A percentile compares a stretch with the other conserved stretches of the same genome.
Evolutionary conservation across 2,329 filamentous ascomycete species (phyloP).

Genomic region (Knufia fluminis): DNA sequence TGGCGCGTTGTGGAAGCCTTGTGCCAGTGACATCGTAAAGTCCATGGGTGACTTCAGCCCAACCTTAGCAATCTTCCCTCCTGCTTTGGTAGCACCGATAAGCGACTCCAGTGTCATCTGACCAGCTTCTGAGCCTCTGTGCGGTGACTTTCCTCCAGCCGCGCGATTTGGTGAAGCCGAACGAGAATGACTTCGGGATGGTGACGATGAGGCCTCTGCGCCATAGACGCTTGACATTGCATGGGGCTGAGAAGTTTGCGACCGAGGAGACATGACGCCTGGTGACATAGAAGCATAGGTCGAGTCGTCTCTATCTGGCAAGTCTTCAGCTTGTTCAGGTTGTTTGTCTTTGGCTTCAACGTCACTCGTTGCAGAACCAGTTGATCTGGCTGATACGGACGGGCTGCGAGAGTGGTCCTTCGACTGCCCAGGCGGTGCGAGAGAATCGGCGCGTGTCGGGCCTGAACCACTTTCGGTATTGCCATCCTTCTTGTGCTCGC

Average conservation of each 20-base stretch:
- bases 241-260: not conserved
- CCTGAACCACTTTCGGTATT: constrained; percentile 12
- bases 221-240: constrained; percentile 5
- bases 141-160: constrained; percentile 10
- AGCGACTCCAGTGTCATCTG: constrained; percentile 47
- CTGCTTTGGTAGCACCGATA: constrained; percentile 56
- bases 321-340: not conserved
- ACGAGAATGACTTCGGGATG: constrained; percentile 21
- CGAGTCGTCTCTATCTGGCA: not conserved
- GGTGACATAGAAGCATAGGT: not conserved
- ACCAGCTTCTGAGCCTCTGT: constrained; percentile 23
- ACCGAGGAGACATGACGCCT: not conserved
- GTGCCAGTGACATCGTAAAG: constrained; percentile 70
- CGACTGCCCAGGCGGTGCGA: not conserved
- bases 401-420: not conserved
- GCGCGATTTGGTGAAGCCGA: constrained; percentile 6
- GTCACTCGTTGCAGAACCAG: not conserved
- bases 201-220: not conserved
- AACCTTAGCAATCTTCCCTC: constrained; percentile 64
- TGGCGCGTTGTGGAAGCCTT: constrained; percentile 81
- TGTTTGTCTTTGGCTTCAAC: not conserved
- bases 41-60: constrained; percentile 75
- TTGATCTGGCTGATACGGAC: not conserved
- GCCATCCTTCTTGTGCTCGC: constrained; percentile 20
- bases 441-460: not conserved